Evolutionary conservation across 768 basidiomycete genomes (phyloP), one percentile per base, ranked within the genome.

Genomic region (Melanogaster broomeanus): DNA sequence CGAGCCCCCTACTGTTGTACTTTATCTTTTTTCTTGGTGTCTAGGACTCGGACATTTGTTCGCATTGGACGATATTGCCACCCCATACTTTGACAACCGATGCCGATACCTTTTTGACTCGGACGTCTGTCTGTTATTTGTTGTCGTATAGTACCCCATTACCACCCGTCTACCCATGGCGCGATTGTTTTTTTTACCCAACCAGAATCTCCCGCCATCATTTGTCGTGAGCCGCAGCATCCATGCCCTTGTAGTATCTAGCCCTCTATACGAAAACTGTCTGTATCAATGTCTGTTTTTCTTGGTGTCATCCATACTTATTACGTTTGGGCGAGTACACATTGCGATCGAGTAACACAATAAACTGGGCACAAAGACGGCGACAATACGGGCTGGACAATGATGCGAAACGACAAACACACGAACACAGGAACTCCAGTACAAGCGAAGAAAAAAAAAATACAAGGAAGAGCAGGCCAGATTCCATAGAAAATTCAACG

Each of bases 41-140:
- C 55, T 65, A 65, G 63, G 55, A 65, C 60, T 22, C 39, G 49
- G 13, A 18, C 12, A 15, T 31, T 25, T 43, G 12, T 35, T n/a
- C n/a, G n/a, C n/a, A n/a, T 27, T n/a, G 53, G 46, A 60, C 54
- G 44, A 43, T 49, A 42, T 47, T 16, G 22, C 21, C 25, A 18
- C 37, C 31, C 33, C 45, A 42, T 28, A 47, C 15, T 40, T 38
- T 48, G 19, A 49, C 44, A 11, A 48, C 53, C 55, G 50, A 56
- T 44, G 37, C 51, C 30, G 55, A 60, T 57, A 53, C 53, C 53
- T 62, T 64, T 52, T 65, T 64, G 63, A 24, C 40, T 41, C 24
- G 18, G 21, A 52, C 18, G 18, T 27, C 42, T 48, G 43, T 33
- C 22, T 57, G 44, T 54, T 39, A 42, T 56, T 66, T 55, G 37